Base-by-base conservation (phyloP, 306 rosid genomes). In the Cucurbita pepo region DNA sequence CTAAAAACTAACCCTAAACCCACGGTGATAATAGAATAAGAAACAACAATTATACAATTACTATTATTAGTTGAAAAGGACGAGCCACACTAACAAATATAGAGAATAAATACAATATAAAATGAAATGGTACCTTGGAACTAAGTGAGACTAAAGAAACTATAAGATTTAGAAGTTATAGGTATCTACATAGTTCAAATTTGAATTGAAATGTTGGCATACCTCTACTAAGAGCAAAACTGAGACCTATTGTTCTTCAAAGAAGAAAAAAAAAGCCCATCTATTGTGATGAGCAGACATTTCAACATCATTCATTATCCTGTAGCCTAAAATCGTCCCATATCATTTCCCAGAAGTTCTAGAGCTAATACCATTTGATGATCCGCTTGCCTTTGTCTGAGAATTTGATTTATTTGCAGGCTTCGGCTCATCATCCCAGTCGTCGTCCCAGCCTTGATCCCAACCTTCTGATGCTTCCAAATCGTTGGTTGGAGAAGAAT, bases 371-470 rank as follows among this genome's bases (percentile, higher is more conserved):
- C 81, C 76, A 52, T 79, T 79, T 14, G 41, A 48, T 8, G 77
- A 69, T 59, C 19, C 75, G 47, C 57, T 75, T 69, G 54, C 80
- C 34, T 56, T 71, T 44, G 16, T 56, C 38, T 55, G 51, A 43
- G 66, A 48, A 53, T 18, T 57, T 16, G 75, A 60, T n/a, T 70
- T 51, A 47, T 55, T 66, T 11, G 70, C 44, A 13, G 77, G 44
- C 30, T 72, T 72, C 0, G 44, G 36, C 61, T 63, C 80, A 18
- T 63, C 80, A 18, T 58, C 77, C 81, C 84, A 77, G 50, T 75
- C 73, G 12, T 76, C 74, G 8, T 79, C 83, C 82, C 82, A 79
- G 40, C 76, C 78, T 52, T 59, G 76, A 74, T 81, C 84, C 84
- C 81, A 81, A n/a, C 59, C 75, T 41, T 77, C 80, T 1, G 61